Conservation (phyloP, 805 yeast genomes). For the Priceomyces fermenticarens region DNA sequence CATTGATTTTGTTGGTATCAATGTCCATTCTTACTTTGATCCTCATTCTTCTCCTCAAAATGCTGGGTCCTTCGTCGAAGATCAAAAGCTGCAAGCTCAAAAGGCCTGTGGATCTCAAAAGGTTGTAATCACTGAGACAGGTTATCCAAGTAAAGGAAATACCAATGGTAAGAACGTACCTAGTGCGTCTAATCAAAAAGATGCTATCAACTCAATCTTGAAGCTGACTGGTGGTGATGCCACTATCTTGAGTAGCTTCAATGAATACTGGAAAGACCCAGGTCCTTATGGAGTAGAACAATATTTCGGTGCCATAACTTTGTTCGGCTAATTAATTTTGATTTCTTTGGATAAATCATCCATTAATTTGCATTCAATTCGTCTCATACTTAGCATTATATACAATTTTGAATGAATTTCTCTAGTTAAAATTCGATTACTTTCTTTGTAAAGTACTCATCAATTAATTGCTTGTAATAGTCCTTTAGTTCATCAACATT, state of each 20-base stretch:
- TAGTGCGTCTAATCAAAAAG: slow-evolving; percentile 60
- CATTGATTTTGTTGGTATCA: slow-evolving; percentile 81
- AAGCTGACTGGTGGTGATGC: slow-evolving; percentile 55
- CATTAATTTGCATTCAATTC: background rate
- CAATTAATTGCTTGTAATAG: slow-evolving; percentile 60
- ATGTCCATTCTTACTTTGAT: slow-evolving; percentile 86
- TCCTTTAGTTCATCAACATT: slow-evolving; percentile 51
- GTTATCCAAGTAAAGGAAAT: slow-evolving; percentile 77
- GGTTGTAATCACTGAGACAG: slow-evolving; percentile 78
- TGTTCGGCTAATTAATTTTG: slow-evolving; percentile 17
- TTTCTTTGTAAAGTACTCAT: slow-evolving; percentile 61
- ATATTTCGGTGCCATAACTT: slow-evolving; percentile 66
- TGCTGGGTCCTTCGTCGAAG: slow-evolving; percentile 68
- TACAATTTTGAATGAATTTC: background rate
- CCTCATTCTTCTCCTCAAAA: slow-evolving; percentile 53
- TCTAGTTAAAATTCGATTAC: slow-evolving; percentile 49
- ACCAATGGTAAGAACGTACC: slow-evolving; percentile 76
- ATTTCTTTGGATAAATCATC: background rate
- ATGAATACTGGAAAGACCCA: slow-evolving; percentile 85
- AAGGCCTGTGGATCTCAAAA: slow-evolving; percentile 53
- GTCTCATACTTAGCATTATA: background rate
- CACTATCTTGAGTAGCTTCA: slow-evolving; percentile 73
- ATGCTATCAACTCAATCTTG: slow-evolving; percentile 65
- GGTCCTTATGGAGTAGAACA: slow-evolving; percentile 86
- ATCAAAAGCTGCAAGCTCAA: slow-evolving; percentile 57